Base-by-base conservation (phyloP, 768 basidiomycete species). In the Gautieria morchelliformis region DNA sequence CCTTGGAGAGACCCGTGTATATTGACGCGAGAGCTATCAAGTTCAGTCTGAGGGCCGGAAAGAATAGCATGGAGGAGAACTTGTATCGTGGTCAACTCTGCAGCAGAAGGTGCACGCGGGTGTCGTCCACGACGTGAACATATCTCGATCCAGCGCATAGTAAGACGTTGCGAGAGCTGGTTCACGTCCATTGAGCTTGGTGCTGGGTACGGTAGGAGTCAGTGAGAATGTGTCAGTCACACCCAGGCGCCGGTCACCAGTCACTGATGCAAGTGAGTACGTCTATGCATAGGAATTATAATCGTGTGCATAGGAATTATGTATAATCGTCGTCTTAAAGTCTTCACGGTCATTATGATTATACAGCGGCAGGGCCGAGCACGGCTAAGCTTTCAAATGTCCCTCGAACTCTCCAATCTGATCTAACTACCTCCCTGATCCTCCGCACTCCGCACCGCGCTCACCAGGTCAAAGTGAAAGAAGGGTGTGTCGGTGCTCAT, bases 381-480 rank as follows among this genome's bases (percentile, higher is more conserved):
- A 3, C 27, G 27, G 5, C 5, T 27, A 27, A 27, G 27, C 5
- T 27, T 27, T 27, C 27, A 27, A 37, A 37, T 5, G 35, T 37
- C 35, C 35, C 8, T 9, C 35, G 35, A 9, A 37, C 27, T 27
- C 27, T 27, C 27, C 27, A 5, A 27, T 27, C 3, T 27, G 27
- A 27, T 27, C 2, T 9, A 37, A 9, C 14, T 44, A n/a, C 42
- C n/a, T 44, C n/a, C 42, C 9, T 3, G 40, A 44, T 44, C 33
- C 65, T 89, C 87, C 5, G 87, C 89, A 12, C 84, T 83, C 8
- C 70, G 74, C 41, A 92, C 82, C 40, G 91, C 91, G 2, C 77
- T 75, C 33, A 75, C 70, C 39, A 97, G 72, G 68, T 95, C 93
- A 62, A 96, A 74, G 73, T 97, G 95, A 85, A 97, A 95, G 77